Conservation (phyloP, 371 early-diverging fungal species). For the Saksenaea vasiformis region DNA sequence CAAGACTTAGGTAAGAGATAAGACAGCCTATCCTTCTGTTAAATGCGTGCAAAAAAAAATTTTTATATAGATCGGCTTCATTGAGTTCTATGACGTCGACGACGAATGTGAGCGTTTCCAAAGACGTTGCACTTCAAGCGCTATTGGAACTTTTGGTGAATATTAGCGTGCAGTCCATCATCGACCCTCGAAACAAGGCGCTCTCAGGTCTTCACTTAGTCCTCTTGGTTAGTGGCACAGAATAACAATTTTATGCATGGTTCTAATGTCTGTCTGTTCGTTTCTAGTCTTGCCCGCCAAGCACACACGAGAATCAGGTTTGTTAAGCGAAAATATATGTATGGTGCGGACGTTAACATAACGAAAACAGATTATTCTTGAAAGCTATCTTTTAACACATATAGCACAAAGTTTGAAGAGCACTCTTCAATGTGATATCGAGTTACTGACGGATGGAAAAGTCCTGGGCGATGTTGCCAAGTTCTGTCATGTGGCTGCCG, state of each 20-base stretch:
- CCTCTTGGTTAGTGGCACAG: constrained; percentile 42
- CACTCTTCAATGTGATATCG: constrained; percentile 44
- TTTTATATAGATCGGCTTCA: not conserved
- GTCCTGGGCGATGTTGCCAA: constrained; percentile 55
- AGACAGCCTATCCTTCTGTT: too few relatives aligned
- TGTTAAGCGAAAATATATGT: not conserved
- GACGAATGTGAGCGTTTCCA: constrained; percentile 11
- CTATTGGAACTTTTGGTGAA: constrained; percentile 57
- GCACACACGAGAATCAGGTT: constrained; percentile 39
- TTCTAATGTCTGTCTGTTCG: not conserved
- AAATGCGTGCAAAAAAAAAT: not conserved
- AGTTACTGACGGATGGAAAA: constrained; percentile 43
- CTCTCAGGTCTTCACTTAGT: constrained; percentile 47
- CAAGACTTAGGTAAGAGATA: constrained; percentile 22
- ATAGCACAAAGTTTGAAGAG: constrained; percentile 60
- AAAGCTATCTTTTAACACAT: constrained; percentile 61
- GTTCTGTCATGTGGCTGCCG: constrained; percentile 67
- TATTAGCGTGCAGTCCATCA: constrained; percentile 58
- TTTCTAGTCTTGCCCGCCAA: constrained; percentile 38
- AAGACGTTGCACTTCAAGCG: constrained; percentile 37
- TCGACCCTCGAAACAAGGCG: constrained; percentile 48
- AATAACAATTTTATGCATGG: not conserved
- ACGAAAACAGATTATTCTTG: constrained; percentile 30
- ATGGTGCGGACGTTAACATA: not conserved
- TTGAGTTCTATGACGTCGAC: constrained; percentile 14